Evolutionary conservation across 2,329 filamentous ascomycete genomes (phyloP).

Genomic region (Neopestalotiopsis sp.): DNA sequence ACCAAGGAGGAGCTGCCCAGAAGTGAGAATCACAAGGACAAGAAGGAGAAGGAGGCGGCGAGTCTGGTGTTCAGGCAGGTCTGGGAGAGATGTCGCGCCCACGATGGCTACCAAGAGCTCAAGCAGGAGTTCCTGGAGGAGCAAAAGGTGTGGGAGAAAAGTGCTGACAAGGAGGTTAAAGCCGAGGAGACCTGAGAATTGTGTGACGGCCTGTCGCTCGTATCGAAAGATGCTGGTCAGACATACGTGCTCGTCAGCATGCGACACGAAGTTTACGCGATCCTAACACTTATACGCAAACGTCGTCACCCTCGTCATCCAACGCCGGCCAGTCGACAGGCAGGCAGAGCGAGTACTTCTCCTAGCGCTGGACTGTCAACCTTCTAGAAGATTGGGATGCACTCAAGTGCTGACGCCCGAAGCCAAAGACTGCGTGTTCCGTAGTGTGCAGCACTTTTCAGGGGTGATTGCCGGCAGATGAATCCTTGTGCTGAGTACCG

Average conservation of each 20-base stretch:
- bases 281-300: background rate
- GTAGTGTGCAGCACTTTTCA: background rate
- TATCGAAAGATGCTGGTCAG: background rate
- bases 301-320: background rate
- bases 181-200: background rate
- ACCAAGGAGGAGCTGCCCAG: conserved; percentile 46
- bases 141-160: conserved; percentile 34
- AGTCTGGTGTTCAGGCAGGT: conserved; percentile 53
- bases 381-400: background rate
- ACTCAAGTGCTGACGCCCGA: background rate
- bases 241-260: no score
- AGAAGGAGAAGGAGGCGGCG: conserved; percentile 53
- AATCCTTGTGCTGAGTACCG: background rate
- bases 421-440: background rate
- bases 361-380: background rate
- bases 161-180: background rate
- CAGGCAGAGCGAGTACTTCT: no score
- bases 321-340: no score
- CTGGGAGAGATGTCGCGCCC: conserved; percentile 50
- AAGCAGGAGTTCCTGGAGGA: conserved; percentile 53
- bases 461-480: background rate
- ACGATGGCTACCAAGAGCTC: conserved; percentile 47
- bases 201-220: background rate
- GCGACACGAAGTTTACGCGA: no score
- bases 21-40: conserved; percentile 48